Evolutionary conservation across 345 rosid genomes (phyloP).

Genomic region (Euphorbia peplus): DNA sequence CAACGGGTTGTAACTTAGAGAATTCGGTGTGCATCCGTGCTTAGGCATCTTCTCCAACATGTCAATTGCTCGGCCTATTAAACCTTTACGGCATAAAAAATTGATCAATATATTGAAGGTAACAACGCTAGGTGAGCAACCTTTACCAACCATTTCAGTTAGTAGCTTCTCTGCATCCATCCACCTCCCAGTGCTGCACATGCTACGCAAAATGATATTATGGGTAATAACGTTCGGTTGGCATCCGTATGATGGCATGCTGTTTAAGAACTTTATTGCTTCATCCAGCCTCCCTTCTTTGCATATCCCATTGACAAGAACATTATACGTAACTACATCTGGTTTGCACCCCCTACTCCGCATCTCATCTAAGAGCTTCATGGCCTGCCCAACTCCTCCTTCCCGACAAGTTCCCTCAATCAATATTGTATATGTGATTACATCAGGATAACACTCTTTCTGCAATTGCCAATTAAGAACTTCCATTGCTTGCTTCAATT

Average conservation of each 20-base stretch:
- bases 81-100: slow-evolving; percentile 77
- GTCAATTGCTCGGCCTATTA: slow-evolving; percentile 74
- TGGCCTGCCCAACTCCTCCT: slow-evolving; percentile 72
- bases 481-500: slow-evolving; percentile 72
- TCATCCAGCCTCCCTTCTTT: slow-evolving; percentile 82
- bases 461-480: slow-evolving; percentile 57
- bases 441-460: slow-evolving; percentile 73
- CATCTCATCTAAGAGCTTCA: slow-evolving; percentile 94
- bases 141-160: slow-evolving; percentile 66
- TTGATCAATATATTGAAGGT: slow-evolving; percentile 88
- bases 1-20: slow-evolving; percentile 73
- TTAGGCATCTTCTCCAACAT: slow-evolving; percentile 80
- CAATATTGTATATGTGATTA: slow-evolving; percentile 71
- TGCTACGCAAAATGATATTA: slow-evolving; percentile 71
- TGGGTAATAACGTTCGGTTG: slow-evolving; percentile 78
- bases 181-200: slow-evolving; percentile 88
- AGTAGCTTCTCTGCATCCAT: slow-evolving; percentile 79
- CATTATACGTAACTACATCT: slow-evolving; percentile 76
- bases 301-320: slow-evolving; percentile 82
- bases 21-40: slow-evolving; percentile 76
- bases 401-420: slow-evolving; percentile 84
- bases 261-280: slow-evolving; percentile 72
- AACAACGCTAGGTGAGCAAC: slow-evolving; percentile 82
- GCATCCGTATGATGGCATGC: slow-evolving; percentile 63
- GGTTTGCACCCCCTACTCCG: slow-evolving; percentile 72